A percentile compares a stretch with the other conserved stretches of the same genome.
Conservation (phyloP, 345 rosid species). For the Bruguiera parviflora region DNA sequence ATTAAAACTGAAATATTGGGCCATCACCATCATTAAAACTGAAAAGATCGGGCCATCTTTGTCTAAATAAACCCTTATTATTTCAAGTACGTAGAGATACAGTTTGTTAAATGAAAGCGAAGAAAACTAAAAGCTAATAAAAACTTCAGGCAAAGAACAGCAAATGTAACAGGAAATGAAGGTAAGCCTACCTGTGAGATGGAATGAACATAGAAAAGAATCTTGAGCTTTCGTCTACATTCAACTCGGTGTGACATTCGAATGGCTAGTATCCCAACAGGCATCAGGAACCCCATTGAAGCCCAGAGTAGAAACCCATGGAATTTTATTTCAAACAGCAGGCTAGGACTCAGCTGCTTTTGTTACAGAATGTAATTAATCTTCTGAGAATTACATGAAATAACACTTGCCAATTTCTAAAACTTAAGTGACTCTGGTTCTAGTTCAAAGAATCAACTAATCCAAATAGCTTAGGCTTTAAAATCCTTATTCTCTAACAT, state of each 20-base stretch:
- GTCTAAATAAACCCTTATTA: slow-evolving; percentile 4
- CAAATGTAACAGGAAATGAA: slow-evolving; percentile 1
- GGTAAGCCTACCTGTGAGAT: slow-evolving; percentile 59
- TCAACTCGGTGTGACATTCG: slow-evolving; percentile 62
- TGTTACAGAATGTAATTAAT: neutral
- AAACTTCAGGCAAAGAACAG: neutral
- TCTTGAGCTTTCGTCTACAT: slow-evolving; percentile 46
- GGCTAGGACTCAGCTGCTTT: slow-evolving; percentile 48
- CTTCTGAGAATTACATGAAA: neutral
- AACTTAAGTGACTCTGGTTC: too few relatives aligned
- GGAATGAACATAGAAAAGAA: slow-evolving; percentile 61
- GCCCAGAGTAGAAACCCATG: slow-evolving; percentile 88
- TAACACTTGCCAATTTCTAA: too few relatives aligned
- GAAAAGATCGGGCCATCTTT: slow-evolving; percentile 10
- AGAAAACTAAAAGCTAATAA: slow-evolving; percentile 7
- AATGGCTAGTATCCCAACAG: slow-evolving; percentile 64
- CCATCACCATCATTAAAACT: slow-evolving; percentile 20
- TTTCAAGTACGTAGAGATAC: neutral
- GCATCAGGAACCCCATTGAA: slow-evolving; percentile 83
- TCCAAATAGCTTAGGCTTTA: too few relatives aligned
- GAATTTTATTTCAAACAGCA: slow-evolving; percentile 48
- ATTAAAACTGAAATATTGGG: slow-evolving; percentile 16
- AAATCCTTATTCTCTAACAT: too few relatives aligned
- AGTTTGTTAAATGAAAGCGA: slow-evolving; percentile 6
- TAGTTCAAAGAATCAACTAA: too few relatives aligned